phyloP scores from a whole-genome alignment of 2,329 filamentous ascomycete genomes.

The Xylaria sp. region DNA sequence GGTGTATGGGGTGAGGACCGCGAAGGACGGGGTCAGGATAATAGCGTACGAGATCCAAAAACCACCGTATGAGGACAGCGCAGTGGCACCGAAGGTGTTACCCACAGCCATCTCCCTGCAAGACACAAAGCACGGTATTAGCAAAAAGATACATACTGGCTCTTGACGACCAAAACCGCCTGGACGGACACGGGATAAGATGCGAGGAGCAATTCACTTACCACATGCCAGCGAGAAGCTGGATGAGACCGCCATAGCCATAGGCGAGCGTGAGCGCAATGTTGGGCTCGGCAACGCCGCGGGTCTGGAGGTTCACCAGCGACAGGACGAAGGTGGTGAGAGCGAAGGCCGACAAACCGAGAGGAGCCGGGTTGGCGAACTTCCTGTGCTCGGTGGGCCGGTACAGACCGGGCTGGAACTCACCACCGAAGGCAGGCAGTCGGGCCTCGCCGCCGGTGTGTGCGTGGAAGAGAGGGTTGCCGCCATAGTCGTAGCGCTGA shows the following conservation, averaged over 20 bases:
- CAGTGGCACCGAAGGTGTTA: slow-evolving; percentile 87
- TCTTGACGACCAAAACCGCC: not conserved
- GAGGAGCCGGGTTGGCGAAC: slow-evolving; percentile 82
- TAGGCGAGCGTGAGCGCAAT: slow-evolving; percentile 76
- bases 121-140: slow-evolving; percentile 17
- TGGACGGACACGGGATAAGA: no score
- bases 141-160: not conserved
- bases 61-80: slow-evolving; percentile 82
- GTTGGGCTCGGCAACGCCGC: slow-evolving; percentile 69
- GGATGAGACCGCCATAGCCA: slow-evolving; percentile 81
- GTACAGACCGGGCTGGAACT: slow-evolving; percentile 77
- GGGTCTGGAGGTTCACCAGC: slow-evolving; percentile 75
- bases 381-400: slow-evolving; percentile 73
- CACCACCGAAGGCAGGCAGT: slow-evolving; percentile 74
- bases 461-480: slow-evolving; percentile 55
- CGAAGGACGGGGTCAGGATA: slow-evolving; percentile 75
- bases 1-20: slow-evolving; percentile 64
- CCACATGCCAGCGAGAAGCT: slow-evolving; percentile 89
- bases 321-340: slow-evolving; percentile 85
- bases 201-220: slow-evolving; percentile 56
- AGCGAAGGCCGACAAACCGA: slow-evolving; percentile 82
- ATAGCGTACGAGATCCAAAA: slow-evolving; percentile 85
- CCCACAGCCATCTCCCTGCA: slow-evolving; percentile 85
- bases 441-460: slow-evolving; percentile 52
- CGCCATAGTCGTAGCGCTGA: slow-evolving; percentile 52